A percentile compares a stretch with the other conserved stretches of the same genome.
phyloP scores from a whole-genome alignment of 257 asterid genomes.

The Mentha longifolia region DNA sequence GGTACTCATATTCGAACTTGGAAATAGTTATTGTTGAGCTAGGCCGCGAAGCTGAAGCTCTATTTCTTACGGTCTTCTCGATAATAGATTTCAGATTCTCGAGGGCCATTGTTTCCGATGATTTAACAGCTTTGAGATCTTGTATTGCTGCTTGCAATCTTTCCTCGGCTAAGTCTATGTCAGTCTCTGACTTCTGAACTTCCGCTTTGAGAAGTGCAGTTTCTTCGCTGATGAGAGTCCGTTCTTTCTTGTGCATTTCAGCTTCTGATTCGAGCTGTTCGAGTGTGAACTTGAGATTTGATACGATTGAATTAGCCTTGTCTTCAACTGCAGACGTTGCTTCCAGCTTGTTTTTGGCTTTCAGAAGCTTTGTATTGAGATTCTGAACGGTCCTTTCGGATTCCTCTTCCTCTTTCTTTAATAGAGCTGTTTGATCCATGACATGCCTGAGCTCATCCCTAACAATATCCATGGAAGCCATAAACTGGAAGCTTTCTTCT shows the following conservation, averaged over 20 bases:
- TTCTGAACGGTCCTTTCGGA: slow-evolving; percentile 59
- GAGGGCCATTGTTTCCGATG: slow-evolving; percentile 68
- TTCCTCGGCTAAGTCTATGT: slow-evolving; percentile 61
- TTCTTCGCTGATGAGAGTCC: slow-evolving; percentile 49
- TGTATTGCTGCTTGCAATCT: slow-evolving; percentile 57
- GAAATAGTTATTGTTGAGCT: slow-evolving; percentile 68
- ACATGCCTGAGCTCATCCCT: slow-evolving; percentile 66
- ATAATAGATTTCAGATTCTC: slow-evolving; percentile 56
- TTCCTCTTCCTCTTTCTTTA: slow-evolving; percentile 59
- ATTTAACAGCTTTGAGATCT: slow-evolving; percentile 64
- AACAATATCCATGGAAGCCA: slow-evolving; percentile 79
- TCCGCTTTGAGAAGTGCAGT: slow-evolving; percentile 49
- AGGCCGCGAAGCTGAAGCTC: slow-evolving; percentile 57
- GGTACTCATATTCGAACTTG: slow-evolving; percentile 77
- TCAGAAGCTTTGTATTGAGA: slow-evolving; percentile 66
- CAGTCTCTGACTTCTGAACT: slow-evolving; percentile 57
- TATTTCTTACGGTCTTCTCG: slow-evolving; percentile 54
- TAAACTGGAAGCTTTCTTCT: slow-evolving; percentile 67
- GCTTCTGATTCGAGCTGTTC: slow-evolving; percentile 61
- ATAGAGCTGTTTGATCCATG: slow-evolving; percentile 49
- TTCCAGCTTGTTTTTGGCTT: slow-evolving; percentile 70
- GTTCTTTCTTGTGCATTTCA: slow-evolving; percentile 56
- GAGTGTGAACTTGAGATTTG: slow-evolving; percentile 54
- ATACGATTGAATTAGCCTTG: slow-evolving; percentile 52
- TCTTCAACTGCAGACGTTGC: slow-evolving; percentile 62